Evolutionary conservation across 2,329 filamentous ascomycete genomes (phyloP).

Genomic region (Cucurbitaria berberidis): DNA sequence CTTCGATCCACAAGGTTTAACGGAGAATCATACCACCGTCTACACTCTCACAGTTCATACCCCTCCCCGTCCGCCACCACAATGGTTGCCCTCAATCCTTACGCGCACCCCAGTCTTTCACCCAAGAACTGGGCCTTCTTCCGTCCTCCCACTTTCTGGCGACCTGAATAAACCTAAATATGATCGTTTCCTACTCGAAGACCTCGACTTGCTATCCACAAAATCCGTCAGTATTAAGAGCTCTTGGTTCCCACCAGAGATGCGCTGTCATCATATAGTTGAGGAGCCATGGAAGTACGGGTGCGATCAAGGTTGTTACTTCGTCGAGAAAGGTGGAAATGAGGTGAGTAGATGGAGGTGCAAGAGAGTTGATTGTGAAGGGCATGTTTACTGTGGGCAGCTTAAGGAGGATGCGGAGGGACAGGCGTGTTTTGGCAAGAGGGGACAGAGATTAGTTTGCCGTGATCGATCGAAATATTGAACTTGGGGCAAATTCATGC

Average conservation of each 20-base stretch:
- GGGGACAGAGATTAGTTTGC: constrained; percentile 34
- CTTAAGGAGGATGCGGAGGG: constrained; percentile 19
- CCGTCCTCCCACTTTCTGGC: constrained; percentile 14
- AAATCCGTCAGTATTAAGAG: constrained; percentile 21
- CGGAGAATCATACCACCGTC: constrained; percentile 24
- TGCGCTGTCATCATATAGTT: constrained; percentile 33
- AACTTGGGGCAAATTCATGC: neutral
- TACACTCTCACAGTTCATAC: constrained; percentile 31
- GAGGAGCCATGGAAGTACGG: neutral
- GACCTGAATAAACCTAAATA: constrained; percentile 17
- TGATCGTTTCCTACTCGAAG: constrained; percentile 14
- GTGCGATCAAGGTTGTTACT: constrained; percentile 34
- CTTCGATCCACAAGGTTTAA: constrained; percentile 29
- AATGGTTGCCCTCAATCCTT: constrained; percentile 24
- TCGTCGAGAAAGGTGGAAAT: constrained; percentile 34
- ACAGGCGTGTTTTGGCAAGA: constrained; percentile 37
- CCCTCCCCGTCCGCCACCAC: constrained; percentile 25
- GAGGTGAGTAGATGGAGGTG: constrained; percentile 20
- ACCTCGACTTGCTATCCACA: constrained; percentile 22
- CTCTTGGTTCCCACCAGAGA: constrained; percentile 17
- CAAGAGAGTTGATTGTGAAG: constrained; percentile 28
- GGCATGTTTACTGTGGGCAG: constrained; percentile 31
- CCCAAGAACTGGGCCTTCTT: constrained; percentile 2
- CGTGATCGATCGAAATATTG: constrained; percentile 1
- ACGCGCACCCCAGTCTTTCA: constrained; percentile 11